Evolutionary conservation across 192 early-diverging fungal species (phyloP).

Genomic region (Geranomyces michiganensis): DNA sequence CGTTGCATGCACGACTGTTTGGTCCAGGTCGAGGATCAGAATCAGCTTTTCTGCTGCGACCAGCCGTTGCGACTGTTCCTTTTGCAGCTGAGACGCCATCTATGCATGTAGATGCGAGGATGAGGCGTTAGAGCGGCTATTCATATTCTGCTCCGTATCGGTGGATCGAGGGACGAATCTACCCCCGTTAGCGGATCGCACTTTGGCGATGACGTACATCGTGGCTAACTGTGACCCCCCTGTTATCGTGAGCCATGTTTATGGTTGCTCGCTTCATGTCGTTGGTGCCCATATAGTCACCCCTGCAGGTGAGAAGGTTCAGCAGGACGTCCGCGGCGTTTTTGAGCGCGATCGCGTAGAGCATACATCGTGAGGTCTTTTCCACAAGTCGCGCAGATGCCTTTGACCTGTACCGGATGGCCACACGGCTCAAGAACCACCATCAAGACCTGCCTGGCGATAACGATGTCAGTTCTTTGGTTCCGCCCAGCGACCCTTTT

Average conservation of each 20-base stretch:
- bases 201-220: slow-evolving; percentile 52
- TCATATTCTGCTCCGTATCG: not conserved
- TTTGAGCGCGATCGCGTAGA: not conserved
- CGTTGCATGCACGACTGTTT: slow-evolving; percentile 95
- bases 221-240: slow-evolving; percentile 69
- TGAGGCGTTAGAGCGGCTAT: not conserved
- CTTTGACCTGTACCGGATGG: slow-evolving; percentile 75
- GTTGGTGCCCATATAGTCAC: slow-evolving; percentile 38
- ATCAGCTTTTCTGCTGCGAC: slow-evolving; percentile 72
- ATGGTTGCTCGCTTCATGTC: slow-evolving; percentile 70
- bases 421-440: slow-evolving; percentile 62
- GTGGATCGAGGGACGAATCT: not conserved
- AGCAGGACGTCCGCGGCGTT: not conserved
- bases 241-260: slow-evolving; percentile 74
- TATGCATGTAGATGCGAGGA: slow-evolving; percentile 26
- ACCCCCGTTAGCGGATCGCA: no score
- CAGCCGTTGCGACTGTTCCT: slow-evolving; percentile 68
- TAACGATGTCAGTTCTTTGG: not conserved
- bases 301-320: slow-evolving; percentile 8
- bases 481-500: no score
- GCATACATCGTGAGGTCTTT: slow-evolving; percentile 63
- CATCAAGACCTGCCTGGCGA: slow-evolving; percentile 10
- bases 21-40: slow-evolving; percentile 95
- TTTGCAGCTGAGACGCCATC: slow-evolving; percentile 75
- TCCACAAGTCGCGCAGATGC: slow-evolving; percentile 83